Base-by-base conservation (phyloP, 768 basidiomycete species). In the Lactifluus volemus region DNA sequence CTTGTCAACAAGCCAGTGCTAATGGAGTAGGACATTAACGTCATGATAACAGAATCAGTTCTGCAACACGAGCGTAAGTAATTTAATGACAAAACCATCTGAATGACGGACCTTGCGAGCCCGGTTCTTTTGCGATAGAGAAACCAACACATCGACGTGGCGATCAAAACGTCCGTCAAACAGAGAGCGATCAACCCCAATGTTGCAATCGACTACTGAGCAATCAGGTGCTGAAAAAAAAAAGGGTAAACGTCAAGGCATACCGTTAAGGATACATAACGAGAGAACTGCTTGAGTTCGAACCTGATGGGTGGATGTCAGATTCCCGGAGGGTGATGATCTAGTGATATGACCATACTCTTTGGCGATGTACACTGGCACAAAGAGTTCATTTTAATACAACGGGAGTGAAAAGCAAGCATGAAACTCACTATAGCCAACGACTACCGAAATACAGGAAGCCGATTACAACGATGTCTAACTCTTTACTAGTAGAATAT, bases 151-250 rank as follows among this genome's bases (percentile, higher is more conserved):
- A 82, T 73, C 11, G 78, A 70, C 49, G 70, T 60, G 2, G 80
- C 81, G 50, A 81, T 80, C 59, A 80, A 70, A 59, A 79, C 71
- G 65, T 81, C 80, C 11, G 79, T 76, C 15, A 75, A 75, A n/a
- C 77, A 77, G 25, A 78, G 77, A 55, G 77, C 75, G 39, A 77
- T 76, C 8, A 72, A 36, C 1, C 79, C 81, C 34, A 74, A 64
- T 63, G 75, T 77, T 7, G 80, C 78, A 12, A 82, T 75, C 81
- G 80, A 81, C 80, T 76, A 55, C 39, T 8, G 12, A 15, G 11
- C 21, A 15, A 17, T 52, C 10, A 56, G 49, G 17, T 15, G 11
- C 14, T 11, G 49, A 42, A 15, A 12, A 42, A 25, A 11, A 10
- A 21, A 10, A n/a, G n/a, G 39, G 29, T 19, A 41, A n/a, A 34